A percentile compares a stretch with the other conserved stretches of the same genome.
These are phyloP conservation scores for Acrocalymma vagum DNA, from an alignment of 2,329 filamentous ascomycete species.

Conservation along the genomic window DNA sequence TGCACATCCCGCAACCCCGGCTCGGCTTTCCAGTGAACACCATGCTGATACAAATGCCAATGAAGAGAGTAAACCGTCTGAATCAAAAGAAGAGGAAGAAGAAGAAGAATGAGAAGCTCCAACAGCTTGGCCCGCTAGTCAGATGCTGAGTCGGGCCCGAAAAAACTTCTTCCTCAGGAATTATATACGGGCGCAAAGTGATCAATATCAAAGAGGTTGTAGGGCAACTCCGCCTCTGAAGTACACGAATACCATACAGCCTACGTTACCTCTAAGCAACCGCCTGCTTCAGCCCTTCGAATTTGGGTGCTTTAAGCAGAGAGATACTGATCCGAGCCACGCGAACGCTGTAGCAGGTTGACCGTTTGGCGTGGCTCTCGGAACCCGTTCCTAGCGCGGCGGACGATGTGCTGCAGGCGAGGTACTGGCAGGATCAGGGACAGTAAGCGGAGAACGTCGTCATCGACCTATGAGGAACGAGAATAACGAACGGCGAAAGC, in stretches of 20 bases:
- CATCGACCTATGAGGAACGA: conserved; percentile 21
- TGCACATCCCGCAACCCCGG: conserved; percentile 76
- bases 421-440: conserved; percentile 17
- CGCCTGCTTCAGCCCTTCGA: conserved; percentile 16
- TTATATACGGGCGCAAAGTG: conserved; percentile 16
- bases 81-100: conserved; percentile 18
- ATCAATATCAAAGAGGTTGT: conserved; percentile 9
- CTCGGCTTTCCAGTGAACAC: conserved; percentile 53
- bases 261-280: conserved; percentile 17
- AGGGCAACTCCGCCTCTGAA: conserved; percentile 33
- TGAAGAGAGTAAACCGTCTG: conserved; percentile 8
- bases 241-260: conserved; percentile 34
- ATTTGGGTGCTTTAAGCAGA: conserved; percentile 10
- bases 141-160: conserved; percentile 1
- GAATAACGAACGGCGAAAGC: conserved; percentile 13
- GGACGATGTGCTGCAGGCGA: conserved; percentile 1
- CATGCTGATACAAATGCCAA: conserved; percentile 34
- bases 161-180: conserved; percentile 1
- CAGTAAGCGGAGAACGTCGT: conserved; percentile 8
- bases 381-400: too few species aligned
- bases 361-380: conserved; percentile 2
- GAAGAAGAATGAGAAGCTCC: conserved; percentile 5
- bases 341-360: conserved; percentile 9
- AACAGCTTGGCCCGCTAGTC: conserved; percentile 4
- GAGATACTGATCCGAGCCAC: too few species aligned